These are phyloP conservation scores for Zymoseptoria brevis DNA, from an alignment of 2,329 filamentous ascomycete species.

Conservation along the genomic window DNA sequence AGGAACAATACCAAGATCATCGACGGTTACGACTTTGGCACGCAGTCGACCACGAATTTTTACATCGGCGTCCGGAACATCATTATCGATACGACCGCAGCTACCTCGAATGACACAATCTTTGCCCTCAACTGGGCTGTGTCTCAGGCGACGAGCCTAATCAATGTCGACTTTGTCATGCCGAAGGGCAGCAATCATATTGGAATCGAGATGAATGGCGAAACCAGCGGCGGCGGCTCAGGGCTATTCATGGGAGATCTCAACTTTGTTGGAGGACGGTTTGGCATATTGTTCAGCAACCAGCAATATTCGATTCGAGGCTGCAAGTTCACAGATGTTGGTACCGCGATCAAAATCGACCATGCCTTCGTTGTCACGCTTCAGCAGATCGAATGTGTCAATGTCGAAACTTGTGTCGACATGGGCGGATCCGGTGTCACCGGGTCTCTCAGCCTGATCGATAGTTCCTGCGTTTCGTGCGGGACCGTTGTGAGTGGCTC, in stretches of 20 bases:
- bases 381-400: constrained; percentile 20
- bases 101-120: constrained; percentile 10
- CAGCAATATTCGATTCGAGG: constrained; percentile 48
- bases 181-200: constrained; percentile 29
- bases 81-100: constrained; percentile 22
- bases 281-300: constrained; percentile 48
- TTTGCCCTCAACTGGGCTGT: constrained; percentile 25
- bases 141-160: constrained; percentile 23
- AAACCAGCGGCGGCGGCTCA: constrained; percentile 12
- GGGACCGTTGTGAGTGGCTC: constrained; percentile 12
- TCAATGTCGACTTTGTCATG: constrained; percentile 30
- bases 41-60: constrained; percentile 23
- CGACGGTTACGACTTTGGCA: constrained; percentile 18
- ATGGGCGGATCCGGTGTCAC: constrained; percentile 14
- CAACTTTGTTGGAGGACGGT: constrained; percentile 52
- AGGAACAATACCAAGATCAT: constrained; percentile 15
- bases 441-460: constrained; percentile 22
- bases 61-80: constrained; percentile 25
- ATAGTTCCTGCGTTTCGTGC: constrained; percentile 16
- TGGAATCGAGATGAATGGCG: constrained; percentile 31
- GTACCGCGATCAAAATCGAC: constrained; percentile 15
- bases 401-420: constrained; percentile 23
- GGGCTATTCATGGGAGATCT: constrained; percentile 40
- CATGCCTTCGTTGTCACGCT: constrained; percentile 18
- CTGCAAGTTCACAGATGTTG: constrained; percentile 22